phyloP scores from a whole-genome alignment of 1,284 basidiomycete genomes.

The Salmacisia buchloeana region DNA sequence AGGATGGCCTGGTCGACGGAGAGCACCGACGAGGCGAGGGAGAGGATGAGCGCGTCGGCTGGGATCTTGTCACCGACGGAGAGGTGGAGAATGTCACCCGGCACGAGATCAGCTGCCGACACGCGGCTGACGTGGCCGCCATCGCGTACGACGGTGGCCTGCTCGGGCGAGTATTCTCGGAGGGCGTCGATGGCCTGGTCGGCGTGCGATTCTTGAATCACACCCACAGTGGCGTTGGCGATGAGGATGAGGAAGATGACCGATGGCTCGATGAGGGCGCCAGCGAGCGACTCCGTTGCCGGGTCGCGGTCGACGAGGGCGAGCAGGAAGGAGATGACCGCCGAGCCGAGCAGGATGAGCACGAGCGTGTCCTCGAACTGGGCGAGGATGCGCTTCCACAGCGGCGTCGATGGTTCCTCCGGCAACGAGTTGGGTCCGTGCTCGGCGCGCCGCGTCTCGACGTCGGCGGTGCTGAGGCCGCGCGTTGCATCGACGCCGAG shows the following conservation, averaged over 20 bases:
- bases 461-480: slow-evolving; percentile 40
- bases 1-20: slow-evolving; percentile 49
- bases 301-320: slow-evolving; percentile 33
- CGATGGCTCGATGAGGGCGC: slow-evolving; percentile 47
- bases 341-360: slow-evolving; percentile 46
- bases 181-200: slow-evolving; percentile 49
- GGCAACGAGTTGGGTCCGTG: slow-evolving; percentile 57
- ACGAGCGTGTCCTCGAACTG: slow-evolving; percentile 67
- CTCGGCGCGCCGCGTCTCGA: slow-evolving; percentile 18
- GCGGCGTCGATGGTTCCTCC: slow-evolving; percentile 78
- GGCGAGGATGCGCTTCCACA: slow-evolving; percentile 89
- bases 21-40: slow-evolving; percentile 42
- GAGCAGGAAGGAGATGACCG: slow-evolving; percentile 46
- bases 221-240: slow-evolving; percentile 49
- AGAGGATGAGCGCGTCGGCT: slow-evolving; percentile 44
- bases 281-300: slow-evolving; percentile 38
- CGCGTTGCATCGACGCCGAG: slow-evolving; percentile 30
- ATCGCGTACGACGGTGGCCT: slow-evolving; percentile 39
- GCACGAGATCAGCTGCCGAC: slow-evolving; percentile 39
- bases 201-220: slow-evolving; percentile 48
- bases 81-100: slow-evolving; percentile 45
- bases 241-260: slow-evolving; percentile 50
- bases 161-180: slow-evolving; percentile 46
- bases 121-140: slow-evolving; percentile 25
- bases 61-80: slow-evolving; percentile 49